A percentile compares a stretch with the other conserved stretches of the same genome.
Conservation (phyloP, 148 eudicot genomes). For the Silene latifolia region DNA sequence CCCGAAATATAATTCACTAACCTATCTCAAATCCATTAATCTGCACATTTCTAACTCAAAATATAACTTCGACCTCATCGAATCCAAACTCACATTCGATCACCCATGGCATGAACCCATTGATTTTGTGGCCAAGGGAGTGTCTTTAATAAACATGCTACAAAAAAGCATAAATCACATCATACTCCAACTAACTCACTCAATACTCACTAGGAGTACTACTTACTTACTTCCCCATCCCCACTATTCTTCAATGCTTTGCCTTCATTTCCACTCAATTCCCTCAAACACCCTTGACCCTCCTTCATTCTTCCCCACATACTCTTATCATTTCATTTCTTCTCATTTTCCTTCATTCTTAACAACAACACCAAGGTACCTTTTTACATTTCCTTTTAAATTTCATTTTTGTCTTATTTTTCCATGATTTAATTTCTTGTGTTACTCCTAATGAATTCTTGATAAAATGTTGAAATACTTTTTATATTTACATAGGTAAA, state of each 20-base stretch:
- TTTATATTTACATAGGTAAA: neutral
- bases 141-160: neutral
- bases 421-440: neutral
- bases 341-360: constrained; percentile 1
- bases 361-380: constrained; percentile 15
- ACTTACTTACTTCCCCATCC: neutral
- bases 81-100: neutral
- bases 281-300: constrained; percentile 20
- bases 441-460: neutral
- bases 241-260: constrained; percentile 22
- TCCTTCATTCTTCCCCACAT: constrained; percentile 21
- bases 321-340: neutral
- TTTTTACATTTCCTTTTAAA: neutral
- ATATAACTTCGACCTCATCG: too few species aligned
- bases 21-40: too few species aligned
- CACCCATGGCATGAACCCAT: neutral
- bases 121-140: neutral
- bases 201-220: neutral
- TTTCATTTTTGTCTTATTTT: neutral
- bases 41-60: too few species aligned
- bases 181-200: constrained; percentile 10
- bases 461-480: neutral
- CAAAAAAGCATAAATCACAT: neutral
- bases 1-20: too few species aligned
- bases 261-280: constrained; percentile 34